Conservation (phyloP, 331 rosid species). For the Stylosanthes scabra region DNA sequence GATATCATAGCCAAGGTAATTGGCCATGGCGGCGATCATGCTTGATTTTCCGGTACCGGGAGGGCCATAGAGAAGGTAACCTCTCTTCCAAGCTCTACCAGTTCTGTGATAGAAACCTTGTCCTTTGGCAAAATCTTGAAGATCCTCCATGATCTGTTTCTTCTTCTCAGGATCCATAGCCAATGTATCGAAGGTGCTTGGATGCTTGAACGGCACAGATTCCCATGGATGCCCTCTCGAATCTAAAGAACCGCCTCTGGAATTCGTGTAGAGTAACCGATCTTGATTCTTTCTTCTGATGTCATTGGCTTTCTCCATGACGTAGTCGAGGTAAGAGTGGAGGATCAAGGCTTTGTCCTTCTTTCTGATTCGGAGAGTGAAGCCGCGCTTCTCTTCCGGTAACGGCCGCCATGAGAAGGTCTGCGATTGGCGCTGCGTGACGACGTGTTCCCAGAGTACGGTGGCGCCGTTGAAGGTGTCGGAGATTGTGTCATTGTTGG, state of each 20-base stretch:
- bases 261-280: constrained; percentile 81
- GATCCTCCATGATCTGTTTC: constrained; percentile 76
- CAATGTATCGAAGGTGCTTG: constrained; percentile 88
- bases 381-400: constrained; percentile 91
- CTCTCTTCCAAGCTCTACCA: constrained; percentile 97
- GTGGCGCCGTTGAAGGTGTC: constrained; percentile 75
- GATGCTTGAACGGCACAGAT: constrained; percentile 95
- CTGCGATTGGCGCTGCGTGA: constrained; percentile 78
- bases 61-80: constrained; percentile 89
- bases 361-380: constrained; percentile 83
- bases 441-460: constrained; percentile 91
- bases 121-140: constrained; percentile 74
- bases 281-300: constrained; percentile 85
- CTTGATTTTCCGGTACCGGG: constrained; percentile 96
- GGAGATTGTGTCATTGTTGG: constrained; percentile 85
- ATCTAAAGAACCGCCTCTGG: constrained; percentile 88
- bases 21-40: constrained; percentile 99
- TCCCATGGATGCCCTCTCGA: constrained; percentile 97
- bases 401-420: constrained; percentile 89
- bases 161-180: constrained; percentile 89
- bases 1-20: constrained; percentile 86
- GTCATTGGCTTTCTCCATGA: constrained; percentile 85
- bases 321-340: constrained; percentile 69
- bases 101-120: constrained; percentile 82
- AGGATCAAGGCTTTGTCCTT: constrained; percentile 63